These are phyloP conservation scores for Scytalidium sp. DNA, from an alignment of 2,329 filamentous ascomycete species.

Conservation along the genomic window DNA sequence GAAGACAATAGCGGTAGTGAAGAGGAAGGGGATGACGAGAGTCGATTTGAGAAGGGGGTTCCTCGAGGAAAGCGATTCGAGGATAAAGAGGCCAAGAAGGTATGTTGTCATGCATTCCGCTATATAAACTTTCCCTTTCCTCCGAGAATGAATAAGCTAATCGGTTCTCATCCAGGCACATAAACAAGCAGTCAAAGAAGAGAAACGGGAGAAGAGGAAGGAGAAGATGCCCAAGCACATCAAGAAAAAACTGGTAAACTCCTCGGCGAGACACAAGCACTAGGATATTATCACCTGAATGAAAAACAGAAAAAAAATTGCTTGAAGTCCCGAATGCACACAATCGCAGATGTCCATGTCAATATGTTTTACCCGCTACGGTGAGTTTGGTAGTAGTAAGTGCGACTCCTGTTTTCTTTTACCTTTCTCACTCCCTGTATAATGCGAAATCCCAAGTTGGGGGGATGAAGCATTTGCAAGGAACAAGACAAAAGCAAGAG, in stretches of 20 bases:
- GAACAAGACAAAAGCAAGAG: not conserved
- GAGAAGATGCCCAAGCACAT: conserved; percentile 95
- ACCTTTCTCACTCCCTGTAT: not conserved
- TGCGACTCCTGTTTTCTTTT: not conserved
- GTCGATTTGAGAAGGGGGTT: conserved; percentile 59
- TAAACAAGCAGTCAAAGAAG: conserved; percentile 90
- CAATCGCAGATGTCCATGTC: not conserved
- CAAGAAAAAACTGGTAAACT: conserved; percentile 81
- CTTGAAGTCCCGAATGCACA: not conserved
- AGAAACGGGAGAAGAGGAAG: conserved; percentile 88
- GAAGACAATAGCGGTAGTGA: conserved; percentile 38
- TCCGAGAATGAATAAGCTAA: conserved; percentile 4
- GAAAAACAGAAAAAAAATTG: too few relatives aligned
- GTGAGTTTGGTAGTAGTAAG: not conserved
- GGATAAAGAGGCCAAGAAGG: conserved; percentile 87
- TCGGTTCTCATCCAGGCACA: conserved; percentile 48
- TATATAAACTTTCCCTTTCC: not conserved
- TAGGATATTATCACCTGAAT: conserved; percentile 5
- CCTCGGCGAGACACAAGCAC: conserved; percentile 30
- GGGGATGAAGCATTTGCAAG: too few relatives aligned
- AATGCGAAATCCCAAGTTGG: not conserved
- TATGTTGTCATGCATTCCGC: conserved; percentile 26
- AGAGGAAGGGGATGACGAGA: conserved; percentile 46
- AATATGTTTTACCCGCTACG: not conserved
- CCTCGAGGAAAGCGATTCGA: conserved; percentile 83